Evolutionary conservation across 148 eudicot species (phyloP).

Genomic region (Nepenthes mirabilis): DNA sequence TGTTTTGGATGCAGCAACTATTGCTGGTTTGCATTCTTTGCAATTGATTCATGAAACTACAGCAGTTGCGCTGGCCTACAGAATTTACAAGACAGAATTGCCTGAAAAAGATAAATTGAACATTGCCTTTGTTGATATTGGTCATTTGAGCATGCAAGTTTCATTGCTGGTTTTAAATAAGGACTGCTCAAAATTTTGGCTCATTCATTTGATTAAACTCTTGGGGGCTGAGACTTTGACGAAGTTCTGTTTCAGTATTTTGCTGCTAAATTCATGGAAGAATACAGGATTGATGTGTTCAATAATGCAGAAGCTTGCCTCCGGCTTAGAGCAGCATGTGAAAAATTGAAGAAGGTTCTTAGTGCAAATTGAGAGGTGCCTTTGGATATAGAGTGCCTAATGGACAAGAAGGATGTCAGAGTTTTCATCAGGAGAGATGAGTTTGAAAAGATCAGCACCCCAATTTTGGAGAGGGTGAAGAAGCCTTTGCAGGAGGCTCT

Average conservation of each 20-base stretch:
- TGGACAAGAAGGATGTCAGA: conserved; percentile 89
- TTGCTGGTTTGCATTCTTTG: conserved; percentile 75
- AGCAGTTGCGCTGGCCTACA: conserved; percentile 87
- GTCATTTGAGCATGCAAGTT: conserved; percentile 82
- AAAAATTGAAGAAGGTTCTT: conserved; percentile 79
- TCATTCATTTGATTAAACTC: conserved; percentile 64
- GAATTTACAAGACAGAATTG: conserved; percentile 90
- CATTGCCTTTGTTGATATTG: conserved; percentile 81
- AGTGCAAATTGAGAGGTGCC: conserved; percentile 97
- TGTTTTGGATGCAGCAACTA: conserved; percentile 70
- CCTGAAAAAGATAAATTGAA: conserved; percentile 77
- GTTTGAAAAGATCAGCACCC: conserved; percentile 74
- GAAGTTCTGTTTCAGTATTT: conserved; percentile 79
- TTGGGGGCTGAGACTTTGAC: conserved; percentile 90
- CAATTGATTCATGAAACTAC: conserved; percentile 79
- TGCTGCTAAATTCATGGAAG: conserved; percentile 74
- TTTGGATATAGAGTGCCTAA: conserved; percentile 84
- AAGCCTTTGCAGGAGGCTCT: conserved; percentile 91
- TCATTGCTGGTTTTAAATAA: conserved; percentile 82
- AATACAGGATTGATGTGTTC: conserved; percentile 69
- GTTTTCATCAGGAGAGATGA: conserved; percentile 80
- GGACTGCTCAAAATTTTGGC: conserved; percentile 78
- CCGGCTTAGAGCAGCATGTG: conserved; percentile 73
- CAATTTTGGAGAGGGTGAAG: conserved; percentile 78
- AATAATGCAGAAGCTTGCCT: conserved; percentile 88